Evolutionary conservation across 2,329 filamentous ascomycete species (phyloP).

Genomic region (Calonectria crousiana): DNA sequence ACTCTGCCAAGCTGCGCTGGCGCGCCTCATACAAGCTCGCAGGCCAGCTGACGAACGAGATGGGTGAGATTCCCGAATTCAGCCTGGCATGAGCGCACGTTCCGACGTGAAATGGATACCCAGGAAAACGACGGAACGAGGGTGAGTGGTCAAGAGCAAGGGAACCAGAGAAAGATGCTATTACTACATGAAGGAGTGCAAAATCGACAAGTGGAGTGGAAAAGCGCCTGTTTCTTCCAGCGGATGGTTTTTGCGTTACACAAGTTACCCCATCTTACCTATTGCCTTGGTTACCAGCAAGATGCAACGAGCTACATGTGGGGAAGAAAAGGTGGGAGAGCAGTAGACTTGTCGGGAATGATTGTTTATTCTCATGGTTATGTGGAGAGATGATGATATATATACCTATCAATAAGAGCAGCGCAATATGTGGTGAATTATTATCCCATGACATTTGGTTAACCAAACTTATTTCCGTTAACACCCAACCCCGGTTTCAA

Average conservation of each 20-base stretch:
- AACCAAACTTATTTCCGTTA: neutral
- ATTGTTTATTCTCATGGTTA: neutral
- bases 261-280: neutral
- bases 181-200: neutral
- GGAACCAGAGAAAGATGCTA: neutral
- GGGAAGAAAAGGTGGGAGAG: slow-evolving; percentile 7
- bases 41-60: slow-evolving; percentile 77
- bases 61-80: slow-evolving; percentile 86
- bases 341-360: slow-evolving; percentile 17
- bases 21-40: slow-evolving; percentile 83
- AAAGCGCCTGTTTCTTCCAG: slow-evolving; percentile 24
- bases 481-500: neutral
- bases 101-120: neutral
- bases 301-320: slow-evolving; percentile 3
- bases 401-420: slow-evolving; percentile 7
- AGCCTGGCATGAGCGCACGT: slow-evolving; percentile 69
- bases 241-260: slow-evolving; percentile 16
- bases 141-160: slow-evolving; percentile 15
- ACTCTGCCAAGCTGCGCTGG: slow-evolving; percentile 90
- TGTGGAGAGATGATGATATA: slow-evolving; percentile 9
- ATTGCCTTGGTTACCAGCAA: neutral
- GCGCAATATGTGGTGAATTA: neutral
- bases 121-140: slow-evolving; percentile 10
- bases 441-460: neutral
- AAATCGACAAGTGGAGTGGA: slow-evolving; percentile 4